A percentile compares a stretch with the other conserved stretches of the same genome.
Evolutionary conservation across 23 red algal genomes (phyloP).

Genomic region (Gracilariopsis chorda): DNA sequence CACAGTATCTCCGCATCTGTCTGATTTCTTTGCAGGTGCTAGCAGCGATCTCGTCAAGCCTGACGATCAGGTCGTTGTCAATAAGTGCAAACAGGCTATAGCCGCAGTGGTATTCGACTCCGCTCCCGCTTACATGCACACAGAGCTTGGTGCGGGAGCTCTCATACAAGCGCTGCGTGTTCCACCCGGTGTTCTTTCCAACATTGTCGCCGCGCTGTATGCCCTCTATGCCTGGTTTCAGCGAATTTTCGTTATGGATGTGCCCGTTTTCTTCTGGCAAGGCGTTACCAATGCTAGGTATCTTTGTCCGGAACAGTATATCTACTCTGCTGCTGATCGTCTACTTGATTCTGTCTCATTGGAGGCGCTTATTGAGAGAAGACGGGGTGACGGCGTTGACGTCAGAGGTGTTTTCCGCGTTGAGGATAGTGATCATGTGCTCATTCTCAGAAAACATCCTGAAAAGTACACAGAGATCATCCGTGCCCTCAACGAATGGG

Average conservation of each 20-base stretch:
- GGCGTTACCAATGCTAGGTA: slow-evolving; percentile 16
- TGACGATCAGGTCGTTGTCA: slow-evolving; percentile 45
- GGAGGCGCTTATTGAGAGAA: slow-evolving; percentile 20
- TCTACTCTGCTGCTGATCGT: slow-evolving; percentile 12
- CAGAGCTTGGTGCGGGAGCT: slow-evolving; percentile 2
- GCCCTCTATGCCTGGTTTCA: slow-evolving; percentile 16
- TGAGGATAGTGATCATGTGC: slow-evolving; percentile 1
- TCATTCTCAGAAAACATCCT: slow-evolving; percentile 20
- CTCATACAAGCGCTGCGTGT: slow-evolving; percentile 12
- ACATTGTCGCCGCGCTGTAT: not conserved
- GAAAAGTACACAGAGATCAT: slow-evolving; percentile 31
- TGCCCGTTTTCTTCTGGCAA: slow-evolving; percentile 23
- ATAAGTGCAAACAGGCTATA: slow-evolving; percentile 40
- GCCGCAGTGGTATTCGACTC: slow-evolving; percentile 57
- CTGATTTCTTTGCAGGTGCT: slow-evolving; percentile 10
- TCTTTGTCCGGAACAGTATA: slow-evolving; percentile 49
- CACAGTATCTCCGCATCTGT: slow-evolving; percentile 38
- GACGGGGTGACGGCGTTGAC: not conserved
- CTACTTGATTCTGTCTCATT: slow-evolving; percentile 8
- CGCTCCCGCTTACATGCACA: slow-evolving; percentile 37
- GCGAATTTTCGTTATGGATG: slow-evolving; percentile 27
- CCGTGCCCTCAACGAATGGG: slow-evolving; percentile 45
- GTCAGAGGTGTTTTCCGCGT: not conserved
- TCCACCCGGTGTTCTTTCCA: not conserved
- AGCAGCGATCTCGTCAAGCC: slow-evolving; percentile 9